A percentile compares a stretch with the other conserved stretches of the same genome.
Evolutionary conservation across 2,329 filamentous ascomycete species (phyloP).

Genomic region (Colletotrichum sp.): DNA sequence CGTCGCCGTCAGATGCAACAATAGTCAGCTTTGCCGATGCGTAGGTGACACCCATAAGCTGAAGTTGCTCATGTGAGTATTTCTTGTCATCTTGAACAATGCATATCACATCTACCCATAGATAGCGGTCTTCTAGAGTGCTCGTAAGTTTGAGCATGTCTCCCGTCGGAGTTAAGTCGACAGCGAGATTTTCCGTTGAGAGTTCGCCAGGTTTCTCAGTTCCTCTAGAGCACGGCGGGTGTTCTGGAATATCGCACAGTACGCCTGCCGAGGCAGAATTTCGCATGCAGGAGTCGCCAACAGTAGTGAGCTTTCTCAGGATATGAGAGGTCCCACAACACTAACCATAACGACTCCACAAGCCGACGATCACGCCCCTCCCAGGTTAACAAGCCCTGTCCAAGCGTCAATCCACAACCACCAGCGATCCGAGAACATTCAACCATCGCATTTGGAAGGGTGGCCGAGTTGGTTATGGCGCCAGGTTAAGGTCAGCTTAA

Average conservation of each 20-base stretch:
- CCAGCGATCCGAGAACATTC: background rate
- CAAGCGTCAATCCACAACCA: background rate
- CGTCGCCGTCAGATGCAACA: background rate
- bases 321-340: background rate
- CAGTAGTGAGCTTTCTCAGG: background rate
- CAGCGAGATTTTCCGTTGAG: background rate
- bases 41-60: background rate
- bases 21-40: background rate
- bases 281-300: rapidly evolving
- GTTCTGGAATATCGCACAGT: background rate
- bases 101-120: background rate
- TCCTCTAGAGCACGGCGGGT: rapidly evolving
- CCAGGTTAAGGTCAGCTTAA: background rate
- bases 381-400: background rate
- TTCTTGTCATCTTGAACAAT: background rate
- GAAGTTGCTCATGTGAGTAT: background rate
- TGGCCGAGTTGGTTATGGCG: background rate
- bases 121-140: background rate
- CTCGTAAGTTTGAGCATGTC: background rate
- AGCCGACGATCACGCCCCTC: background rate
- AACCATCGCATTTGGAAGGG: background rate
- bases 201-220: background rate
- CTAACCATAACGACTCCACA: background rate
- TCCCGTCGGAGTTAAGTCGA: background rate
- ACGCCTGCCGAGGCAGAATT: background rate